Evolutionary conservation across 441 rosid genomes (phyloP), one percentile per base, ranked within the genome.

Genomic region (Adansonia madagascariensis): DNA sequence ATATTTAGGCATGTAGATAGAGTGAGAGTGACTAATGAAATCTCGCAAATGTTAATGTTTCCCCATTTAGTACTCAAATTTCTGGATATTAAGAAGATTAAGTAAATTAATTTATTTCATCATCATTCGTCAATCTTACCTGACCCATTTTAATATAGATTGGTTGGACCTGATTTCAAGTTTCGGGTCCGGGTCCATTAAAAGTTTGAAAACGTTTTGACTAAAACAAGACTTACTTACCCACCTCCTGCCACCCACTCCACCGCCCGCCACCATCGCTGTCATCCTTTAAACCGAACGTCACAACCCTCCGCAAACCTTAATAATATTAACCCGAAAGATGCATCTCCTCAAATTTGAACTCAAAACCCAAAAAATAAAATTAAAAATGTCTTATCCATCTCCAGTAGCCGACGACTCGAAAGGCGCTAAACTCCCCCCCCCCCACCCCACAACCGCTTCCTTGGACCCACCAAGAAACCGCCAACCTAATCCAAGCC

Each of bases 391-490:
- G 75, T 68, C 74, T 14, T 64, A 12, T 24, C 66, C 8, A 73
- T 12, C 46, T 63, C 80, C 65, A 68, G 81, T n/a, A 61, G 79
- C 57, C 43, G 4, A 78, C 43, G 1, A 79, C 80, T 15, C 65
- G 61, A 49, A 77, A 75, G 62, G 77, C 71, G 59, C 78, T 0
- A 82, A 87, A 55, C 78, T 0, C 31, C 31, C 31, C 1, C 31
- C 31, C 31, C 31, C 31, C 31, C 1, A 27, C 31, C 31, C 31
- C 31, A 27, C 90, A 87, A 61, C 84, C 89, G 10, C 69, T 82
- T 17, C 87, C 89, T 64, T 89, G 93, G 93, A 83, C 87, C 43
- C 82, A 86, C 71, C 85, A 82, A 72, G 91, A 90, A 83, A 90
- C 93, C 22, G 65, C 87, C 62, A 79, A 85, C 81, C 75, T 88